These are phyloP conservation scores for Naematelia aurantialba DNA, from an alignment of 768 basidiomycete species.

Conservation along the genomic window DNA sequence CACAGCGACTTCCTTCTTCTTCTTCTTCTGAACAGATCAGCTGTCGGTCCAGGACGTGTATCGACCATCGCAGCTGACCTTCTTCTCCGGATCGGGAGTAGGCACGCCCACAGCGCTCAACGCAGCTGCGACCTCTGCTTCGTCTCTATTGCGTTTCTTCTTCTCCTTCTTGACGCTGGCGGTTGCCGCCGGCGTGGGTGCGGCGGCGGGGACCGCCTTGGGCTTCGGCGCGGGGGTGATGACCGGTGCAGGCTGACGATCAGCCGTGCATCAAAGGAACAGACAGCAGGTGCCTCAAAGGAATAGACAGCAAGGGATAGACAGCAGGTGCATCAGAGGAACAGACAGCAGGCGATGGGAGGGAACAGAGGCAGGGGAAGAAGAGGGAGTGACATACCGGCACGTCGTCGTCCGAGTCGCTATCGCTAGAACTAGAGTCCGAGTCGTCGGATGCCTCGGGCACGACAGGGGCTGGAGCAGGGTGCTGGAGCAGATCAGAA, in stretches of 20 bases:
- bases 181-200: not conserved
- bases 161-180: slow-evolving; percentile 22
- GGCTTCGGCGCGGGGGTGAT: slow-evolving; percentile 1
- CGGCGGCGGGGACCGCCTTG: not conserved
- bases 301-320: no score
- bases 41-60: not conserved
- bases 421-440: slow-evolving; percentile 8
- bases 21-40: slow-evolving; percentile 12
- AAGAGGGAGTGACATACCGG: not conserved
- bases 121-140: slow-evolving; percentile 9
- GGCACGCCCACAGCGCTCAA: not conserved
- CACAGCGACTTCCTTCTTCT: slow-evolving; percentile 10
- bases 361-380: no score
- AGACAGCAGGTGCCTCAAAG: no score
- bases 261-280: not conserved
- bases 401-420: slow-evolving; percentile 2
- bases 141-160: slow-evolving; percentile 31
- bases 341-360: no score
- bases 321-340: no score
- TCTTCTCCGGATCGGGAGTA: slow-evolving; percentile 14
- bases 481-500: not conserved
- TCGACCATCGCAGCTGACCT: slow-evolving; percentile 10
- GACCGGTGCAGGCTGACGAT: not conserved
- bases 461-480: not conserved
- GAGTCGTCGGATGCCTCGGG: slow-evolving; percentile 7